Percentiles rank a stretch among this genome's conserved stretches.
Evolutionary conservation across 2,329 filamentous ascomycete species (phyloP).

Genomic region (Alternaria tenuissima): DNA sequence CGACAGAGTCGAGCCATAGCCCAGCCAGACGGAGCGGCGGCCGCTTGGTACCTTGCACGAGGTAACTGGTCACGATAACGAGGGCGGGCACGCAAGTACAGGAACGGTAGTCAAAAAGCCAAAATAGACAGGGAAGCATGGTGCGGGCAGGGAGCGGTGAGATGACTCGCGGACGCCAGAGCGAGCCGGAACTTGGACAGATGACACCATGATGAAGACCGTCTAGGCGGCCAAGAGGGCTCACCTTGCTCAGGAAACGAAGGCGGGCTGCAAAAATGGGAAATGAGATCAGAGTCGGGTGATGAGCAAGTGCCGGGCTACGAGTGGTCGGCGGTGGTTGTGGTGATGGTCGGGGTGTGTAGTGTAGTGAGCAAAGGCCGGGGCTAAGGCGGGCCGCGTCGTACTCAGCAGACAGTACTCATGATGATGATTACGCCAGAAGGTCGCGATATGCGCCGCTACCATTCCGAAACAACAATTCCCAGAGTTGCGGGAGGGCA

Average conservation of each 20-base stretch:
- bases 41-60: constrained; percentile 38
- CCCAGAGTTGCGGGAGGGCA: constrained; percentile 9
- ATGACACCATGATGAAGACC: constrained; percentile 43
- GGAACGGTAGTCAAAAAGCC: constrained; percentile 18
- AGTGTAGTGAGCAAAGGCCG: background rate
- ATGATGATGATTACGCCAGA: constrained; percentile 25
- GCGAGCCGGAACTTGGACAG: constrained; percentile 40
- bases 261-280: constrained; percentile 17
- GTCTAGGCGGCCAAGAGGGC: constrained; percentile 27
- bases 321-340: constrained; percentile 15
- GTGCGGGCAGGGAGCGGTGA: constrained; percentile 42
- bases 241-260: constrained; percentile 28
- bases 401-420: constrained; percentile 26
- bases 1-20: constrained; percentile 27
- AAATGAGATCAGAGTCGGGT: constrained; percentile 35
- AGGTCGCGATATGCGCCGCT: constrained; percentile 17
- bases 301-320: constrained; percentile 30
- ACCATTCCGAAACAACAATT: constrained; percentile 11
- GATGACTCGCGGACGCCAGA: constrained; percentile 46
- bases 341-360: constrained; percentile 10
- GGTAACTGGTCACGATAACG: constrained; percentile 41
- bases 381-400: constrained; percentile 10
- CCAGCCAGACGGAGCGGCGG: constrained; percentile 29
- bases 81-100: constrained; percentile 35
- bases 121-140: constrained; percentile 35